A percentile compares a stretch with the other conserved stretches of the same genome.
phyloP scores from a whole-genome alignment of 306 rosid species.

The cucumber (Cucumis sativus) region DNA sequence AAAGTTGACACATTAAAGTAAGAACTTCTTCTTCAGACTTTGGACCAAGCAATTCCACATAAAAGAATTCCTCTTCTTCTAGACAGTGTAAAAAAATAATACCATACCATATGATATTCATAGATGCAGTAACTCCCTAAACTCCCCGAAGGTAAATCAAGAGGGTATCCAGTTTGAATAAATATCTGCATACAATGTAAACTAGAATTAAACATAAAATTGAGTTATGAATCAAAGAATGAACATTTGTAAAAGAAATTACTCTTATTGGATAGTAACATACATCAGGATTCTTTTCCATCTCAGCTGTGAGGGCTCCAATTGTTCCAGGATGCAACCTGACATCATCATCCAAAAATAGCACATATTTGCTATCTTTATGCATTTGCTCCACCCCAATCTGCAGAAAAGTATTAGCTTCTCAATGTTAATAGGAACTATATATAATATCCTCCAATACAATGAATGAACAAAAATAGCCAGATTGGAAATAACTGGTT shows the following conservation, averaged over 20 bases:
- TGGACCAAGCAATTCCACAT: not conserved
- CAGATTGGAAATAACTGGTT: not conserved
- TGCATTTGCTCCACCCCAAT: slow-evolving; percentile 91
- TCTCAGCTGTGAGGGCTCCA: slow-evolving; percentile 70
- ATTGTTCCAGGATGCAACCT: slow-evolving; percentile 96
- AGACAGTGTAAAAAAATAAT: not conserved
- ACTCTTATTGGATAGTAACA: slow-evolving; percentile 1
- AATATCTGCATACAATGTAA: slow-evolving; percentile 56
- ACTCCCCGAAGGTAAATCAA: slow-evolving; percentile 96
- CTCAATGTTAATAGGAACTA: not conserved
- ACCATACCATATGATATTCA: slow-evolving; percentile 91
- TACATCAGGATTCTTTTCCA: slow-evolving; percentile 92
- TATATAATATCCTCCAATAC: not conserved
- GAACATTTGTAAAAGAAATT: slow-evolving; percentile 1
- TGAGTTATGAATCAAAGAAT: slow-evolving; percentile 4
- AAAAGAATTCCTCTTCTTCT: not conserved
- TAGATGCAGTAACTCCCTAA: slow-evolving; percentile 96
- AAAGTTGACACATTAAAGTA: not conserved
- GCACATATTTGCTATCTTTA: slow-evolving; percentile 67
- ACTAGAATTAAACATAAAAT: slow-evolving; percentile 18
- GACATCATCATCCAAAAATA: slow-evolving; percentile 91
- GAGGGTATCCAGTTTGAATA: slow-evolving; percentile 99
- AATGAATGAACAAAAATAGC: not conserved
- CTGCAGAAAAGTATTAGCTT: slow-evolving; percentile 25
- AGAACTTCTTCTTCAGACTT: not conserved